Evolutionary conservation across 1,139 yeast species (phyloP), one percentile per base, ranked within the genome.

Genomic region (Blastobotrys indianensis): DNA sequence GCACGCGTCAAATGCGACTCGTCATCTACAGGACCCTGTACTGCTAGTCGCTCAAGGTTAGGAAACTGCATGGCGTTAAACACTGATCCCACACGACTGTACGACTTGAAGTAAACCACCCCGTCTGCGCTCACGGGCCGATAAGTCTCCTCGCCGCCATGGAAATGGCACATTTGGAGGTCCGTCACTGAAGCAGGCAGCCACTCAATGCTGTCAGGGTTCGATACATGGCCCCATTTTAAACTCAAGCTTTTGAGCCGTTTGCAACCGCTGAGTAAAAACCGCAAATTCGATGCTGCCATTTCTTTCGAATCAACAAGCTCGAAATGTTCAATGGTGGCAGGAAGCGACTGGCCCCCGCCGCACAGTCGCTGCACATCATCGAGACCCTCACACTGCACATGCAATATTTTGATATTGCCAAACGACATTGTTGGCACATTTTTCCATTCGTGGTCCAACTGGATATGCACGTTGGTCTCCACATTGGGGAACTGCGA

Each of bases 1-100:
- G 49, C 35, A 8, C 28, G 31, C 1, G 43, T 45, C 25, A 48
- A 31, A 8, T 46, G 48, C n/a, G 31, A 28, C 31, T 45, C 49
- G 38, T 45, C 36, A 25, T 48, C 48, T 2, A 48, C 51, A 3
- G 51, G 51, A 5, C 51, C 51, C 28, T 48, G 49, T 3, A 48
- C 45, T 6, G 47, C 37, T 11, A 48, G 41, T 13, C 49, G 44
- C 32, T 48, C 49, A 25, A 48, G 45, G 29, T 45, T 48, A 3
- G 51, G 51, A 28, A 48, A 42, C 12, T 28, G 29, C 28, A 48
- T 32, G 2, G 45, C 31, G 15, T 42, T 28, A 40, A 48, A 48
- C 13, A 48, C 51, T 8, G 39, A 34, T 11, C 51, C 51, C 32
- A 37, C 31, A 9, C 49, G 48, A 10, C 49, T 41, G 32, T 44